Evolutionary conservation across 768 basidiomycete species (phyloP), one percentile per base, ranked within the genome.

Genomic region (Cystobasidium onofrii): DNA sequence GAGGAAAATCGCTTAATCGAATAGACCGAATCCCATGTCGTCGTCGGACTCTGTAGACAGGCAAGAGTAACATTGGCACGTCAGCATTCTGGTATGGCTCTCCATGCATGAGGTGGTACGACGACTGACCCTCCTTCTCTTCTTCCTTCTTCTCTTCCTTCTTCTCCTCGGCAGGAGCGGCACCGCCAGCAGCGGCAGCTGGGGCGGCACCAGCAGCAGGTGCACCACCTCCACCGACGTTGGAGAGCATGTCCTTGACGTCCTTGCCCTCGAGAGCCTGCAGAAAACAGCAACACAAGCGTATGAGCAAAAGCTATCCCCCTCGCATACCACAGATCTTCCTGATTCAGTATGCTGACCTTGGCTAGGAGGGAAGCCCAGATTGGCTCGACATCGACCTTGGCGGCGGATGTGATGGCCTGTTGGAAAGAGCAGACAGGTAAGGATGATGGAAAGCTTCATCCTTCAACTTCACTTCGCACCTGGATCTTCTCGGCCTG

Each of bases 281-380:
- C 31, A 36, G 34, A 60, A 46, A 6, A 52, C 12, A 4, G 23
- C 15, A 65, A 65, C 27, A 52, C 27, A 9, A 44, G 43, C 15
- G 39, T 4, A n/a, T 50, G 20, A 50, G 46, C 46, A 12, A n/a
- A 65, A 65, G 64, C 41, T 29, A 10, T 65, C 18, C n/a, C n/a
- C n/a, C 20, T 43, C 6, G 25, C 57, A 27, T 7, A 15, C 3
- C 12, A n/a, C 20, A 9, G 15, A 20, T 41, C 31, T 27, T 20
- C 31, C 65, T 67, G 17, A 52, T 52, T n/a, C n/a, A 70, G 15
- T 7, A 10, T 36, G 50, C 65, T 54, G 17, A 67, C 65, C 83
- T 96, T 98, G 76, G 95, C 90, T 80, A 99, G 91, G 79, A 99
- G 89, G 17, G 89, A 83, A 73, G 93, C 93, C 96, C 96, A 98